phyloP scores from a whole-genome alignment of 1,284 basidiomycete species.

The Pseudozyma flocculosa region DNA sequence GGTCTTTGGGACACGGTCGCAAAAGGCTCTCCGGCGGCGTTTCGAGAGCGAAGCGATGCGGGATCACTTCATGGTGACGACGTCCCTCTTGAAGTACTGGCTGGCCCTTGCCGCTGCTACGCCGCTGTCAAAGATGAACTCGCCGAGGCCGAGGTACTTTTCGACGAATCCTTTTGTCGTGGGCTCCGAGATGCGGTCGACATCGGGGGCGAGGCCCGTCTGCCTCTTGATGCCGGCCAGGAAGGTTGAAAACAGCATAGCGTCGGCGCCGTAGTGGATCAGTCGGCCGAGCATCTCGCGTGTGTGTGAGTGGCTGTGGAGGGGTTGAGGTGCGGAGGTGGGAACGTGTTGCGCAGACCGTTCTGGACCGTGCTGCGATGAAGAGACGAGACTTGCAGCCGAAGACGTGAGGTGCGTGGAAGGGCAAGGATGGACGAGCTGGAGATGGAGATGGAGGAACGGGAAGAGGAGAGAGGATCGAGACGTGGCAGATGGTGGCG shows the following conservation, averaged over 20 bases:
- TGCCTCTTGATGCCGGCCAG: slow-evolving; percentile 87
- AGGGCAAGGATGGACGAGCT: too few species aligned
- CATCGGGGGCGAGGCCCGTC: slow-evolving; percentile 42
- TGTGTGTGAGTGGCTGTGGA: slow-evolving; percentile 2
- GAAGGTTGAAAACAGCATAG: slow-evolving; percentile 80
- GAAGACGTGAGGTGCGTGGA: too few species aligned
- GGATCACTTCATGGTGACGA: neutral
- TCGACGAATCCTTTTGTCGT: slow-evolving; percentile 75
- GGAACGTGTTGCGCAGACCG: too few species aligned
- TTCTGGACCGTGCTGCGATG: too few species aligned
- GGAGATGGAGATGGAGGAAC: too few species aligned
- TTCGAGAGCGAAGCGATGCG: neutral
- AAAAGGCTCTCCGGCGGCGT: too few species aligned
- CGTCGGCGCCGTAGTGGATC: slow-evolving; percentile 81
- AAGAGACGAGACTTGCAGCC: too few species aligned
- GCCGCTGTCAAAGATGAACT: slow-evolving; percentile 72
- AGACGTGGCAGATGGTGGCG: too few species aligned
- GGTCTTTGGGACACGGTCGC: too few species aligned
- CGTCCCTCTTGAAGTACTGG: slow-evolving; percentile 33
- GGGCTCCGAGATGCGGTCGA: slow-evolving; percentile 61
- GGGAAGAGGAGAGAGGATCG: too few species aligned
- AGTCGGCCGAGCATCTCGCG: slow-evolving; percentile 67
- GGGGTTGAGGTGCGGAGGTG: too few species aligned
- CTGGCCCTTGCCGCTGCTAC: slow-evolving; percentile 44
- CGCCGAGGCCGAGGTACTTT: slow-evolving; percentile 80